Evolutionary conservation across 1,284 basidiomycete genomes (phyloP), one percentile per base, ranked within the genome.

Genomic region (Trametes polyzona): DNA sequence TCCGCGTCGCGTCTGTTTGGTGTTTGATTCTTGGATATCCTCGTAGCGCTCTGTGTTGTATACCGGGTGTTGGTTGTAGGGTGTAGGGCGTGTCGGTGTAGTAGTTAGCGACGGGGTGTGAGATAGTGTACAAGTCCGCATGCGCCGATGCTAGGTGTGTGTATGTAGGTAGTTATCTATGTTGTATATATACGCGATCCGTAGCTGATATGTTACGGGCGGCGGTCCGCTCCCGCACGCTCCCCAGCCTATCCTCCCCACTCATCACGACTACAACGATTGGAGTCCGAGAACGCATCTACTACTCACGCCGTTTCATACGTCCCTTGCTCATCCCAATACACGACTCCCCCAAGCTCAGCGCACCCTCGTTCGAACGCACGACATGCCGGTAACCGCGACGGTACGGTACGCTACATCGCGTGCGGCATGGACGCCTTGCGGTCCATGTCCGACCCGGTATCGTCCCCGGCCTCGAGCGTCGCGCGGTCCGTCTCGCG

Each of bases 121-220:
- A 21, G 7, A 47, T 53, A 54, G 24, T 55, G 52, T 55, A 56
- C 54, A 46, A 26, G 19, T 48, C 35, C 16, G 47, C 44, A 27
- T 26, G 36, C 50, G 32, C n/a, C 14, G 24, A 21, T 29, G 19
- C 21, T 40, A n/a, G n/a, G n/a, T 16, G 24, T n/a, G 37, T 55
- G 29, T 49, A 26, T 48, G 41, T 56, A 50, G 41, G 41, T 50
- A 59, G 24, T n/a, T 63, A 63, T 61, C 51, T 63, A 63, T 59
- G 57, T 48, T 63, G 57, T 63, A 63, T 58, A 60, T 58, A 61
- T 61, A 49, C 17, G 33, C 32, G 47, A 53, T 52, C 58, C 39
- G 35, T 61, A 58, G 57, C 40, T 40, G 49, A 30, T 36, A 52
- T 55, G 52, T 53, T 54, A 60, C 51, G 47, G 33, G 27, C 43